These are phyloP conservation scores for Pyrenophora teres DNA, from an alignment of 2,329 filamentous ascomycete genomes.

Conservation along the genomic window DNA sequence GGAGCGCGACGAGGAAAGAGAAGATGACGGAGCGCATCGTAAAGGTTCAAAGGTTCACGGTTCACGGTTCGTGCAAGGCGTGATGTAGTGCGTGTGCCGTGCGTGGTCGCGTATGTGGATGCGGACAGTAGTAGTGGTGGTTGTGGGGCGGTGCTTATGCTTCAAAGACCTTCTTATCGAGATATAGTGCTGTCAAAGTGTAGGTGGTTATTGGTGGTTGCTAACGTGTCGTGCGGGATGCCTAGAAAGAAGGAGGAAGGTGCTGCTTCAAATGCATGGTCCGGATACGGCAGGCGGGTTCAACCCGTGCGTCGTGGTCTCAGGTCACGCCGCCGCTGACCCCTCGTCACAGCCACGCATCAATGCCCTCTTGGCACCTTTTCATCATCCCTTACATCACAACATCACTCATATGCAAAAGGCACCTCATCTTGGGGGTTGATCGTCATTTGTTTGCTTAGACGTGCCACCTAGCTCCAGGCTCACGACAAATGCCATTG, in stretches of 20 bases:
- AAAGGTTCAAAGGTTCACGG: not conserved
- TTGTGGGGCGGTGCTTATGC: too few relatives aligned
- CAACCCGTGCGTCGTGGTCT: conserved; percentile 10
- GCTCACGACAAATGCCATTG: conserved; percentile 16
- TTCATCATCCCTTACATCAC: not conserved
- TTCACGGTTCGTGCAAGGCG: not conserved
- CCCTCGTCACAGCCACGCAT: not conserved
- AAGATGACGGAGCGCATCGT: conserved; percentile 70
- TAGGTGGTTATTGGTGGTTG: not conserved
- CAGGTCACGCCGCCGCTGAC: not conserved
- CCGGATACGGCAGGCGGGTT: conserved; percentile 14
- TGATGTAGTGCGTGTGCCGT: not conserved
- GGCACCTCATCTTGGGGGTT: not conserved
- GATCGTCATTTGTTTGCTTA: conserved; percentile 3
- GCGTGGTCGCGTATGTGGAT: not conserved
- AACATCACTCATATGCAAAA: not conserved
- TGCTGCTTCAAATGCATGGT: conserved; percentile 8
- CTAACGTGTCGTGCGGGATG: not conserved
- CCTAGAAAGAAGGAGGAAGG: conserved; percentile 10
- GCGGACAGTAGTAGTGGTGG: too few relatives aligned
- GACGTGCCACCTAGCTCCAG: conserved; percentile 17
- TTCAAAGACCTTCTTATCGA: not conserved
- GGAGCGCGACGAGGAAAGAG: conserved; percentile 61
- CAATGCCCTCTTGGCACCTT: conserved; percentile 1
- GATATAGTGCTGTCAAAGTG: not conserved